A percentile compares a stretch with the other conserved stretches of the same genome.
phyloP scores from a whole-genome alignment of 345 rosid genomes.

The Theobroma cacao region DNA sequence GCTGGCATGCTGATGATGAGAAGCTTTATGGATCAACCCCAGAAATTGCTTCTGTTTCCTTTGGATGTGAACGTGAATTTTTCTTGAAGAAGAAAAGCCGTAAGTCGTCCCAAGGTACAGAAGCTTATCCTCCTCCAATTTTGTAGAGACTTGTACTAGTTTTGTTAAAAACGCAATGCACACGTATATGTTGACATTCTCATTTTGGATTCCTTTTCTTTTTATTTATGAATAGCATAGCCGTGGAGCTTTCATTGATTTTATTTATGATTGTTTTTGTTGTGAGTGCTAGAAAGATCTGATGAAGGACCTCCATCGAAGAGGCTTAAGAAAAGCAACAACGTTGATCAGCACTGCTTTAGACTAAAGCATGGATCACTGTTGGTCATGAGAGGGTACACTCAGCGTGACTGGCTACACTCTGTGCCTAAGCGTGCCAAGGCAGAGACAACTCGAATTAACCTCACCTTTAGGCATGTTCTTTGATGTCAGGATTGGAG shows the following conservation, averaged over 20 bases:
- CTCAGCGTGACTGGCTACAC: conserved; percentile 90
- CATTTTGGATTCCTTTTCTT: not conserved
- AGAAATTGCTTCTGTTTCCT: conserved; percentile 78
- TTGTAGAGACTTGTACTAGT: not conserved
- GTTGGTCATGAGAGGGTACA: conserved; percentile 79
- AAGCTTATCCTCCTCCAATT: not conserved
- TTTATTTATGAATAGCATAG: not conserved
- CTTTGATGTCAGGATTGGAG: conserved; percentile 11
- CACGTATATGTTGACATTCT: not conserved
- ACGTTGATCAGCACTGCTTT: conserved; percentile 48
- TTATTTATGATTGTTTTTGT: not conserved
- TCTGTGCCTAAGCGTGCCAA: conserved; percentile 83
- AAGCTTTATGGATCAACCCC: conserved; percentile 67
- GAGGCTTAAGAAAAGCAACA: conserved; percentile 43
- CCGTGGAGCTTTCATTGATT: not conserved
- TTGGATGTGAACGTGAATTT: conserved; percentile 90
- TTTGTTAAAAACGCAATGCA: not conserved
- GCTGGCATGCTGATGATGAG: conserved; percentile 96
- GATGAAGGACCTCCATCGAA: conserved; percentile 50
- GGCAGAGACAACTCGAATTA: conserved; percentile 58
- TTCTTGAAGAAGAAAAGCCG: conserved; percentile 57
- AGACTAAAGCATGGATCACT: conserved; percentile 77
- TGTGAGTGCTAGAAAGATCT: conserved; percentile 26
- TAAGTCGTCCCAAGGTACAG: conserved; percentile 47
- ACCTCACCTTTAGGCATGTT: conserved; percentile 75